These are phyloP conservation scores for Fusarium agapanthi DNA, from an alignment of 2,329 filamentous ascomycete genomes.

Conservation along the genomic window DNA sequence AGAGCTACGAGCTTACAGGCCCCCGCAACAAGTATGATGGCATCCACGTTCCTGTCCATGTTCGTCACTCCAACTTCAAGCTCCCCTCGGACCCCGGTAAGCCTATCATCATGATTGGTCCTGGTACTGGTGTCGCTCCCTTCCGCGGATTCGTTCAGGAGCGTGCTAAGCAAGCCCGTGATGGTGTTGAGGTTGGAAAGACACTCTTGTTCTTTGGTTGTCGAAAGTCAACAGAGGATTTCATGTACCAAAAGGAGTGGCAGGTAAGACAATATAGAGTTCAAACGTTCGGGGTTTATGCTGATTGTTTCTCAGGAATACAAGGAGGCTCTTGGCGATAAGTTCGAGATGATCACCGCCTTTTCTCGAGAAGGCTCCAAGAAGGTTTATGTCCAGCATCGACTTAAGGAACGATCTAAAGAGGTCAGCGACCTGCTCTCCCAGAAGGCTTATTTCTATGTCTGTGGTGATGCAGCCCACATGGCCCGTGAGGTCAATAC, in stretches of 20 bases:
- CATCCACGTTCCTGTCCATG: slow-evolving; percentile 91
- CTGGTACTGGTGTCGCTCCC: slow-evolving; percentile 94
- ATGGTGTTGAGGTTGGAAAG: slow-evolving; percentile 83
- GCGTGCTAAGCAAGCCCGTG: slow-evolving; percentile 81
- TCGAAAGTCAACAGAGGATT: slow-evolving; percentile 87
- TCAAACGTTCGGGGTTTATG: not conserved
- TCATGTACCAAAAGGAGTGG: slow-evolving; percentile 92
- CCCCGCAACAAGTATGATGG: slow-evolving; percentile 98
- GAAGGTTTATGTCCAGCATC: slow-evolving; percentile 98
- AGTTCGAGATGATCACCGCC: slow-evolving; percentile 88
- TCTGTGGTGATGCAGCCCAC: slow-evolving; percentile 96
- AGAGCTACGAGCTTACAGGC: slow-evolving; percentile 86
- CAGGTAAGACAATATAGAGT: slow-evolving; percentile 69
- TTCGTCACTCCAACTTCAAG: slow-evolving; percentile 99
- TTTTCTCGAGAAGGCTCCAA: slow-evolving; percentile 89
- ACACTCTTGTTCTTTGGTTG: slow-evolving; percentile 96
- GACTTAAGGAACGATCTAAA: slow-evolving; percentile 81
- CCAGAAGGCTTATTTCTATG: slow-evolving; percentile 93
- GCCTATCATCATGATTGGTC: slow-evolving; percentile 94
- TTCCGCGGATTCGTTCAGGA: slow-evolving; percentile 97
- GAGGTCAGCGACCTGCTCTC: slow-evolving; percentile 88
- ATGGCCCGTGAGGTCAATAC: slow-evolving; percentile 95
- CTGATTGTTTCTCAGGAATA: slow-evolving; percentile 70
- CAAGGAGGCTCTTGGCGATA: slow-evolving; percentile 83
- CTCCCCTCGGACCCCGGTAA: slow-evolving; percentile 93